phyloP scores from a whole-genome alignment of 2,329 filamentous ascomycete genomes.

The Colletotrichum limetticola region DNA sequence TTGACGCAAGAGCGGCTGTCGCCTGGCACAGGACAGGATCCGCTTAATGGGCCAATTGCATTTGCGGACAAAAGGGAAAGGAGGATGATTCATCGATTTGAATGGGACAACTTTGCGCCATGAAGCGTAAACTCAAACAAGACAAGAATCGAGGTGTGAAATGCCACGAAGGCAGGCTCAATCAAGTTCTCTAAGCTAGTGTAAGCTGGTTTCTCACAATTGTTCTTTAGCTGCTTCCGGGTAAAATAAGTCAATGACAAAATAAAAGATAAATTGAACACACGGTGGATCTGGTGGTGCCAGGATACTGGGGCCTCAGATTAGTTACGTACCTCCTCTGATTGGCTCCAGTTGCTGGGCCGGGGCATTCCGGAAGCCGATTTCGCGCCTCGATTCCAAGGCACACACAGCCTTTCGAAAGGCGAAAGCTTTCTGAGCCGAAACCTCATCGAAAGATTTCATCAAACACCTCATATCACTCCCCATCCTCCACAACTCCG shows the following conservation, averaged over 20 bases:
- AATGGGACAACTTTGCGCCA: background rate
- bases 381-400: constrained; percentile 52
- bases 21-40: constrained; percentile 26
- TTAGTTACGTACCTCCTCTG: constrained; percentile 35
- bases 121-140: background rate
- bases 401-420: constrained; percentile 55
- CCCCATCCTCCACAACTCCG: constrained; percentile 61
- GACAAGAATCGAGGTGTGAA: background rate
- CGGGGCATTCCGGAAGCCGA: constrained; percentile 52
- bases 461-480: constrained; percentile 67
- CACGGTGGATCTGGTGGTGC: constrained; percentile 2
- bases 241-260: background rate
- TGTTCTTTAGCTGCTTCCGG: background rate
- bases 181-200: background rate
- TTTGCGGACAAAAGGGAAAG: background rate
- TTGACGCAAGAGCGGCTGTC: constrained; percentile 23
- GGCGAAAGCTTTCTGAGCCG: constrained; percentile 52
- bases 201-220: too few relatives aligned
- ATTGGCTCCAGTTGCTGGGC: constrained; percentile 46
- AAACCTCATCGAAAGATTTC: constrained; percentile 56
- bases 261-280: constrained; percentile 2
- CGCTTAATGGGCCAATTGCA: constrained; percentile 36
- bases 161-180: background rate
- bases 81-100: background rate
- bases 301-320: background rate